These are phyloP conservation scores for Colletotrichum sp. DNA, from an alignment of 2,329 filamentous ascomycete genomes.

Conservation along the genomic window DNA sequence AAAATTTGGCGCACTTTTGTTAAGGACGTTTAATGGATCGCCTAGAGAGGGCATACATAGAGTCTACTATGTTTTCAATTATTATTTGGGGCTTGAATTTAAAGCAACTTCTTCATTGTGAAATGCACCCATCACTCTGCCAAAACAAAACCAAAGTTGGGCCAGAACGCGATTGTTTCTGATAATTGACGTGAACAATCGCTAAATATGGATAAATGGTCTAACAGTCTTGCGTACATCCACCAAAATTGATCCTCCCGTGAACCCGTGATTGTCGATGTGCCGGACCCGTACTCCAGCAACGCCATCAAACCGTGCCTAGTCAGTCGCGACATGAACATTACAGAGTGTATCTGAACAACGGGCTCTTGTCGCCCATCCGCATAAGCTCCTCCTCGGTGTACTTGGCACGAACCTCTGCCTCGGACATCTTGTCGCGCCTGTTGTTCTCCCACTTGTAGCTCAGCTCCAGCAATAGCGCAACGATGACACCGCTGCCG, in stretches of 20 bases:
- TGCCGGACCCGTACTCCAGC: background rate
- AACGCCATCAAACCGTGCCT: background rate
- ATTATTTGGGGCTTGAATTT: too few relatives aligned
- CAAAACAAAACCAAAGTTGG: background rate
- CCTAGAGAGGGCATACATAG: too few relatives aligned
- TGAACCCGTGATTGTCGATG: background rate
- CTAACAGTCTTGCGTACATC: background rate
- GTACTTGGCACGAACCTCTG: conserved; percentile 24
- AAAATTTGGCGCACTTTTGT: too few relatives aligned
- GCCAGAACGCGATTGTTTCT: conserved; percentile 2
- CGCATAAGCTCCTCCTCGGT: conserved; percentile 21
- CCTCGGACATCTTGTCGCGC: conserved; percentile 28
- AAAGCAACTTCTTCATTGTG: too few relatives aligned
- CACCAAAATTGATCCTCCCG: background rate
- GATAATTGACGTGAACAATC: background rate
- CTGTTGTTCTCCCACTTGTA: conserved; percentile 31
- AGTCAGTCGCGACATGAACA: background rate
- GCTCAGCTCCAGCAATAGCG: conserved; percentile 32
- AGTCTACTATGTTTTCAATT: too few relatives aligned
- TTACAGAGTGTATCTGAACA: conserved; percentile 23
- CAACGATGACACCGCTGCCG: conserved; percentile 29
- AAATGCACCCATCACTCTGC: too few relatives aligned
- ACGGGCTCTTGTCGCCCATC: conserved; percentile 24
- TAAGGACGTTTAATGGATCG: too few relatives aligned
- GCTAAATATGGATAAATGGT: background rate